These are phyloP conservation scores for Phytophthora citricola DNA, from an alignment of 352 stramenopile genomes.

Conservation along the genomic window DNA sequence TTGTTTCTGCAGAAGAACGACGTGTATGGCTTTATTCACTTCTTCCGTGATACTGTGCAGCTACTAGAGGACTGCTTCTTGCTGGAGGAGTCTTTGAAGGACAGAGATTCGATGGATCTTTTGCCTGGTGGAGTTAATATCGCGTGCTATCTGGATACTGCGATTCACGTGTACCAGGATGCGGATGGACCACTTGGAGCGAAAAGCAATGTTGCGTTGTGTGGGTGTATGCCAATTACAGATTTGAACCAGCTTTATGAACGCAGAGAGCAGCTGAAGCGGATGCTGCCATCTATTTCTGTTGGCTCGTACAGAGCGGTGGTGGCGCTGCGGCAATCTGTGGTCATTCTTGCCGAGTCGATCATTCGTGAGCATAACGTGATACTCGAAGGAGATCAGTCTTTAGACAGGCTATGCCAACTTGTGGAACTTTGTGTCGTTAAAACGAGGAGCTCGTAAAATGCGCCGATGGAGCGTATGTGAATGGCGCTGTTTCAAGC, in stretches of 20 bases:
- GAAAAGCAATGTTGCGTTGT: constrained; percentile 42
- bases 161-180: constrained; percentile 72
- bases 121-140: constrained; percentile 38
- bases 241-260: constrained; percentile 35
- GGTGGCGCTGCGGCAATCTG: constrained; percentile 43
- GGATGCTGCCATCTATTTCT: constrained; percentile 55
- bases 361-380: constrained; percentile 42
- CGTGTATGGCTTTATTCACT: constrained; percentile 66
- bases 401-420: constrained; percentile 46
- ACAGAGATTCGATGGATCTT: constrained; percentile 29
- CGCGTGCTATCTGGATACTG: constrained; percentile 60
- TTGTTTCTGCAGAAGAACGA: constrained; percentile 63
- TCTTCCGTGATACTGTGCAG: constrained; percentile 63
- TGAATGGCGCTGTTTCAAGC: constrained; percentile 23
- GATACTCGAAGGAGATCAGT: constrained; percentile 40
- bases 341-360: constrained; percentile 39
- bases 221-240: constrained; percentile 53
- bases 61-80: constrained; percentile 65
- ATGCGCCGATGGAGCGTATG: background rate
- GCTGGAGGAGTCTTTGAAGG: constrained; percentile 54
- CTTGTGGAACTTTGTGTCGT: constrained; percentile 46
- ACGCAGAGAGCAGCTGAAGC: constrained; percentile 54
- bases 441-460: constrained; percentile 42
- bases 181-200: constrained; percentile 55
- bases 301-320: constrained; percentile 47